Percentiles rank a stretch among this genome's conserved stretches.
Evolutionary conservation across 2,329 filamentous ascomycete species (phyloP).

Genomic region (Penicillium glabrum): DNA sequence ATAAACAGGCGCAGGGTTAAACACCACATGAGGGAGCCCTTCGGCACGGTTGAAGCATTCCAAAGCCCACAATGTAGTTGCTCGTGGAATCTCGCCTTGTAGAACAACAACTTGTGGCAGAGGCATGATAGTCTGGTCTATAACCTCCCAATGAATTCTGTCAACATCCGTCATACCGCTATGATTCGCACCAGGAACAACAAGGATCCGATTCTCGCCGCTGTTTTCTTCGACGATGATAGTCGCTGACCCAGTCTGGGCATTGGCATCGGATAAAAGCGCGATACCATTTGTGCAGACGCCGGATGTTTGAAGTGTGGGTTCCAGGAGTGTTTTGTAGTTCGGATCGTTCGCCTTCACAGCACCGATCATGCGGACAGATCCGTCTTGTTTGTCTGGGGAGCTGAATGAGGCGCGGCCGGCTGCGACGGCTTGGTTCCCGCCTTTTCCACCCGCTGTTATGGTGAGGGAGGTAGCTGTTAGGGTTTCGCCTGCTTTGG

Average conservation of each 20-base stretch:
- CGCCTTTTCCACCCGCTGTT: slow-evolving; percentile 43
- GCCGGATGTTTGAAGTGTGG: slow-evolving; percentile 56
- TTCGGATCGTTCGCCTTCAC: slow-evolving; percentile 60
- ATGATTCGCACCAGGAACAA: slow-evolving; percentile 66
- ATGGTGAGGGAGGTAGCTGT: slow-evolving; percentile 71
- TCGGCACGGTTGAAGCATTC: slow-evolving; percentile 16
- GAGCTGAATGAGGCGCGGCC: slow-evolving; percentile 21
- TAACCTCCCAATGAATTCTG: slow-evolving; percentile 26
- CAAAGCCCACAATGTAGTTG: slow-evolving; percentile 16
- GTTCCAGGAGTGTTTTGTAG: slow-evolving; percentile 58
- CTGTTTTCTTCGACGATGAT: slow-evolving; percentile 68
- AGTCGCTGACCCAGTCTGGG: slow-evolving; percentile 52
- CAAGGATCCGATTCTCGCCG: slow-evolving; percentile 68
- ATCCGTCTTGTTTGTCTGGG: slow-evolving; percentile 40
- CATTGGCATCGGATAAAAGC: slow-evolving; percentile 44
- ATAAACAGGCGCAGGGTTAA: slow-evolving; percentile 81
- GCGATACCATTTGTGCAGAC: slow-evolving; percentile 57
- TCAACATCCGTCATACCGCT: slow-evolving; percentile 32
- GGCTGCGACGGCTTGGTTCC: slow-evolving; percentile 23
- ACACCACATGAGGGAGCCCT: slow-evolving; percentile 53
- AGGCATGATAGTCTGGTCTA: not conserved
- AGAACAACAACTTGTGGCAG: slow-evolving; percentile 15
- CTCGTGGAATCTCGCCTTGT: slow-evolving; percentile 22
- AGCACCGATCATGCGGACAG: slow-evolving; percentile 66
- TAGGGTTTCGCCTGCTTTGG: slow-evolving; percentile 77